Base-by-base conservation (phyloP, 169 alveolate genomes). In the Plasmodium blacklocki region DNA sequence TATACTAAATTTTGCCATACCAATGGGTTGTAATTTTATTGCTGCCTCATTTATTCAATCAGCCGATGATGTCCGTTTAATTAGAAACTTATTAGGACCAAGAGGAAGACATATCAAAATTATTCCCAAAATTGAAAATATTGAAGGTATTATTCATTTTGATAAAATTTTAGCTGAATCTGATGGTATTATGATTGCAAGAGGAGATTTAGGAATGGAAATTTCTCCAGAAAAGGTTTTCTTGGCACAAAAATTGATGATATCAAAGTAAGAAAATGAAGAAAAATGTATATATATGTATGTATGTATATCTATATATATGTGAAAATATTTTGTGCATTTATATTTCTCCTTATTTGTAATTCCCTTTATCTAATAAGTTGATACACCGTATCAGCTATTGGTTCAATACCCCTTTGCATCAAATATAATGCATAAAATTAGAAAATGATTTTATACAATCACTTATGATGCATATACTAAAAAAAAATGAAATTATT, bases 181-280 rank as follows among this genome's bases (percentile, higher is more conserved):
- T 14, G 99, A 99, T 93, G 99, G 99, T 14, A 96, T 99, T 78
- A 98, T 98, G 99, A 98, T 99, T 11, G 99, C 99, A 9, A 95
- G 99, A 67, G 99, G 99, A 26, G 99, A 98, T 89, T 90, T 99
- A 72, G 99, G 99, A 39, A 97, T 98, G 99, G 99, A 98, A 87
- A 98, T 98, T 52, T 98, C 99, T 2, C 97, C 99, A 9, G 99
- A 98, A 83, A 97, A 98, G 85, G 99, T 98, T 56, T 98, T 97
- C 96, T 93, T 97, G 62, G 99, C 99, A 26, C 99, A 98, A 96
- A 98, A 98, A 93, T 95, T 97, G 94, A 97, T 98, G 98, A 98
- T 98, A 80, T 95, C 98, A 62, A 98, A 95, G 96, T 93, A 87
- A 91, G 9, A 54, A 15, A 9, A 21, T 87, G 0, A 15, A 26